phyloP scores from a whole-genome alignment of 495 filamentous ascomycete genomes.

The Neurospora sp. region DNA sequence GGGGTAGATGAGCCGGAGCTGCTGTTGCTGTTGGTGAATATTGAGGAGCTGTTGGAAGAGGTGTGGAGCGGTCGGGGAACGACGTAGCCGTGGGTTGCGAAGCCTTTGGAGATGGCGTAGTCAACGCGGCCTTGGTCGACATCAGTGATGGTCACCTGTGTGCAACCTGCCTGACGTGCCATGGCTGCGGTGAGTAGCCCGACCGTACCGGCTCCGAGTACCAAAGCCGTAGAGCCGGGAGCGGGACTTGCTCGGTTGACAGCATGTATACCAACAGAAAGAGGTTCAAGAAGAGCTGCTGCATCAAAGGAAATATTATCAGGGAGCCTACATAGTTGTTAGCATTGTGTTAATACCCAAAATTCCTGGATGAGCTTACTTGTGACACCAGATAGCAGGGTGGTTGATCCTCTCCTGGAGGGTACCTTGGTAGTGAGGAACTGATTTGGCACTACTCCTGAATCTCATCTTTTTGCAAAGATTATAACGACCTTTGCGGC shows the following conservation, averaged over 20 bases:
- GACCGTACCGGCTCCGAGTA: conserved; percentile 81
- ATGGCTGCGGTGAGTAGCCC: conserved; percentile 70
- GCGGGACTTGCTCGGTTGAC: conserved; percentile 47
- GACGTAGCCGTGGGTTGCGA: conserved; percentile 59
- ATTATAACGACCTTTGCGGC: conserved; percentile 73
- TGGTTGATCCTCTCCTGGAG: conserved; percentile 85
- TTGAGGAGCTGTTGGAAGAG: conserved; percentile 30
- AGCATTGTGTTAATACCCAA: neutral
- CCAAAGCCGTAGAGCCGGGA: conserved; percentile 53
- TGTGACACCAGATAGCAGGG: conserved; percentile 67
- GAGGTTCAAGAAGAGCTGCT: conserved; percentile 75
- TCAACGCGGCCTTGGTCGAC: conserved; percentile 68
- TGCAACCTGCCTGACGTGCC: conserved; percentile 56
- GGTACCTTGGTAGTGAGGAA: conserved; percentile 84
- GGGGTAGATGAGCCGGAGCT: conserved; percentile 34
- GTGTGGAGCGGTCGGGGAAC: conserved; percentile 39
- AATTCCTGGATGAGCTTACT: conserved; percentile 30
- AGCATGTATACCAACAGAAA: conserved; percentile 80
- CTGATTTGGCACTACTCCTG: conserved; percentile 70
- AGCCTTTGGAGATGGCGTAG: conserved; percentile 62
- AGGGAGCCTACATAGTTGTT: conserved; percentile 46
- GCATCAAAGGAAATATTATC: conserved; percentile 59
- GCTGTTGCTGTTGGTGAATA: conserved; percentile 20
- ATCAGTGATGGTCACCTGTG: conserved; percentile 65
- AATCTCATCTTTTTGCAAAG: conserved; percentile 79